Base-by-base conservation (phyloP, 208 protist genomes). In the Polymyxa betae region DNA sequence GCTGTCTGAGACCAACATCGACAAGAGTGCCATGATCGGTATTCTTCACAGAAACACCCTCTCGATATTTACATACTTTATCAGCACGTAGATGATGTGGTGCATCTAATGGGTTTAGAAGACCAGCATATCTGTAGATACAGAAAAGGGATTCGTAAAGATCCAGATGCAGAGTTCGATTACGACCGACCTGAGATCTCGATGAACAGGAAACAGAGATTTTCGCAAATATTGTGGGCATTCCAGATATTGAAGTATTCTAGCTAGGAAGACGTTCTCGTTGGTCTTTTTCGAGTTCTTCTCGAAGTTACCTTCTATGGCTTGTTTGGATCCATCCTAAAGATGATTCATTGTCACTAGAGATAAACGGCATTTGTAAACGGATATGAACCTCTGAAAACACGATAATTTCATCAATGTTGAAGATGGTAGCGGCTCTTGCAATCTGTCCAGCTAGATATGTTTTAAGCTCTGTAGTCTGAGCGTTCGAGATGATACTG, bases 211-310 rank as follows among this genome's bases (percentile, higher is more conserved):
- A 54, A 94, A 94, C n/a, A 94, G 90, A 32, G 88, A 0, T 45
- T 93, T 93, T 0, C 93, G 77, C 40, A 94, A 64, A 46, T 95
- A 95, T 88, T 94, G 93, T 24, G 93, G 93, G 40, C 90, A 93
- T 77, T 95, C 93, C 0, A 95, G 93, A 54, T 95, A 95, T 88
- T 94, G 90, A 0, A 95, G 89, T 32, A 95, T n/a, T 20, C 93
- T 89, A 40, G 92, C 92, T 72, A 93, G 68, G 38, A 93, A 92
- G 24, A 94, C 46, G 1, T 88, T 88, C 24, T 60, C 91, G 12
- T 93, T 54, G 0, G 89, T 93, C 0, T 41, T 16, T 24, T n/a
- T 88, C 20, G 35, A 44, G 29, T 45, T 60, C 49, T 24, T 60
- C 12, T 60, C 49, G 5, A 60, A 60, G 24, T 24, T 24, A 5